Percentiles rank a stretch among this genome's conserved stretches.
Evolutionary conservation across 805 yeast species (phyloP).

Genomic region (Wickerhamiella shivajii): DNA sequence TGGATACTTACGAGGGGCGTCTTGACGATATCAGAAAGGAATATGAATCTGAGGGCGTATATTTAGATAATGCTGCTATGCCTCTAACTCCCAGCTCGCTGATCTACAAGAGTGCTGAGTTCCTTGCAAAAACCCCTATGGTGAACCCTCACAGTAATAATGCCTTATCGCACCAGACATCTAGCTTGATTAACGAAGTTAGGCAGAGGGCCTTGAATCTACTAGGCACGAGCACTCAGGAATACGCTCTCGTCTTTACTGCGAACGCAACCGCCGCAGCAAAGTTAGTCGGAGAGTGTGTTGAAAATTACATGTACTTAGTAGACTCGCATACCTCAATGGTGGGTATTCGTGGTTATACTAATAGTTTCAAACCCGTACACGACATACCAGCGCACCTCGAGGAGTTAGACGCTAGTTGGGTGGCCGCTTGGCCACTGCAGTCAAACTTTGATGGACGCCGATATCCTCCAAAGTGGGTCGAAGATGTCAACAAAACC

Average conservation of each 20-base stretch:
- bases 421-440: constrained; percentile 29
- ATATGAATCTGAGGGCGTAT: constrained; percentile 15
- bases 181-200: constrained; percentile 19
- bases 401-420: constrained; percentile 22
- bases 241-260: constrained; percentile 29
- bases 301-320: constrained; percentile 18
- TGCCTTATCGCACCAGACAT: constrained; percentile 22
- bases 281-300: constrained; percentile 26
- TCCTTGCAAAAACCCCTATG: constrained; percentile 18
- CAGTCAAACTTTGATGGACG: constrained; percentile 34
- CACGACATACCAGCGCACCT: constrained; percentile 28
- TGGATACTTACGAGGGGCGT: constrained; percentile 6
- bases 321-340: constrained; percentile 31
- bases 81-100: constrained; percentile 25
- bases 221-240: constrained; percentile 25
- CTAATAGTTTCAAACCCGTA: constrained; percentile 26
- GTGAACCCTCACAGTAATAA: constrained; percentile 34
- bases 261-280: constrained; percentile 30
- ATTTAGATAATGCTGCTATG: constrained; percentile 34
- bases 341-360: constrained; percentile 27
- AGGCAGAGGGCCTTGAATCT: constrained; percentile 23
- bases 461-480: constrained; percentile 26
- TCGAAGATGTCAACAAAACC: constrained; percentile 6
- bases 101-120: constrained; percentile 18
- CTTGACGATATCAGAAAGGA: constrained; percentile 12